A percentile compares a stretch with the other conserved stretches of the same genome.
Conservation (phyloP, 768 basidiomycete species). For the Paxillus involutus region DNA sequence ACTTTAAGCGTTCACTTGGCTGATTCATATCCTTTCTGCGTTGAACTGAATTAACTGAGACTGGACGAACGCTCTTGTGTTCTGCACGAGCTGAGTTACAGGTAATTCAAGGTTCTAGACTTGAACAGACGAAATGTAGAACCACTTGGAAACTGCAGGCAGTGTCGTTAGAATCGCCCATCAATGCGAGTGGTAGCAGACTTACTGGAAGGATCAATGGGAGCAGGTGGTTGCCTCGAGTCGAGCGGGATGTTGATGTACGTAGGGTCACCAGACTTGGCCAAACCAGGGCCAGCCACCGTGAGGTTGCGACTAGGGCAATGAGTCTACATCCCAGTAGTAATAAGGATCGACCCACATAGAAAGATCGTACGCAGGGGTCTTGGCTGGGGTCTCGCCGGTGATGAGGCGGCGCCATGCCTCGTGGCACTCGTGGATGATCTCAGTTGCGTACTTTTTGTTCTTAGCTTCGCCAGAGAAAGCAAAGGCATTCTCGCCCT, state of each 20-base stretch:
- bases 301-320: conserved; percentile 74
- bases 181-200: conserved; percentile 3
- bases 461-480: conserved; percentile 99
- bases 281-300: conserved; percentile 65
- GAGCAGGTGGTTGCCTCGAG: conserved; percentile 81
- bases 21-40: neutral
- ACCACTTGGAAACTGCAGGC: conserved; percentile 80
- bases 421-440: conserved; percentile 98
- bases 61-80: neutral
- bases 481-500: conserved; percentile 97
- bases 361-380: conserved; percentile 69
- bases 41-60: neutral
- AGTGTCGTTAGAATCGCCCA: conserved; percentile 10
- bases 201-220: conserved; percentile 89
- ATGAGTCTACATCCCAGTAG: neutral
- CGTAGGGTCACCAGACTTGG: conserved; percentile 56
- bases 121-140: conserved; percentile 89
- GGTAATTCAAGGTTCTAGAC: conserved; percentile 41
- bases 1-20: conserved; percentile 5
- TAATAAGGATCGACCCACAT: conserved; percentile 57
- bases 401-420: conserved; percentile 93
- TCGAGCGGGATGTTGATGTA: conserved; percentile 73
- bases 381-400: conserved; percentile 78
- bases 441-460: conserved; percentile 99
- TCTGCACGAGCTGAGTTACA: conserved; percentile 3